A percentile compares a stretch with the other conserved stretches of the same genome.
phyloP scores from a whole-genome alignment of 1,139 yeast genomes.

The Yarrowia galli region DNA sequence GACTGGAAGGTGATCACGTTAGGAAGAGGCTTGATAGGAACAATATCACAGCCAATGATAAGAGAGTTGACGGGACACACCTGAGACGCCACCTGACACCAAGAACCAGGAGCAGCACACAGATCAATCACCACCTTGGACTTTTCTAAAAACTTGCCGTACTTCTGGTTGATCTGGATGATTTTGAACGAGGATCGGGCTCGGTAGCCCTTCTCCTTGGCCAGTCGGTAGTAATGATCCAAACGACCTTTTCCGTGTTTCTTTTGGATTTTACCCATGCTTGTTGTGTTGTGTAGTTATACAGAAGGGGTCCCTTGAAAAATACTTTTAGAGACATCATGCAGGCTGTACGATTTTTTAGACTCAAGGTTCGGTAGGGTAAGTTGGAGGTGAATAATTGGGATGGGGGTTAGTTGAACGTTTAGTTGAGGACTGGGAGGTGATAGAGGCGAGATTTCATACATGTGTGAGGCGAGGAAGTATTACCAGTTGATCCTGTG shows the following conservation, averaged over 20 bases:
- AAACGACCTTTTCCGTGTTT: constrained; percentile 98
- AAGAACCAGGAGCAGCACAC: constrained; percentile 99
- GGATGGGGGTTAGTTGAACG: too few relatives aligned
- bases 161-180: constrained; percentile 93
- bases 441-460: too few relatives aligned
- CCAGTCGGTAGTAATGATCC: constrained; percentile 93
- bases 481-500: too few relatives aligned
- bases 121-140: constrained; percentile 97
- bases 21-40: constrained; percentile 93
- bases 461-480: too few relatives aligned
- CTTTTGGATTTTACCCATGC: constrained; percentile 93
- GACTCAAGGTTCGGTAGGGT: constrained; percentile 13
- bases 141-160: constrained; percentile 91
- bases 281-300: constrained; percentile 51
- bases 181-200: constrained; percentile 99
- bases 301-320: constrained; percentile 43
- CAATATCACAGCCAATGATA: constrained; percentile 97
- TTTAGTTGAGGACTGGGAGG: too few relatives aligned
- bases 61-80: constrained; percentile 90
- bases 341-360: constrained; percentile 2
- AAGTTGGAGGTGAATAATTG: too few relatives aligned
- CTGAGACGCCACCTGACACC: constrained; percentile 99
- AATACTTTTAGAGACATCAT: constrained; percentile 37
- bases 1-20: constrained; percentile 94
- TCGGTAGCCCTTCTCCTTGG: constrained; percentile 97